Evolutionary conservation across 2,329 filamentous ascomycete species (phyloP), one percentile per base, ranked within the genome.

Genomic region (Thielaviopsis euricoi): DNA sequence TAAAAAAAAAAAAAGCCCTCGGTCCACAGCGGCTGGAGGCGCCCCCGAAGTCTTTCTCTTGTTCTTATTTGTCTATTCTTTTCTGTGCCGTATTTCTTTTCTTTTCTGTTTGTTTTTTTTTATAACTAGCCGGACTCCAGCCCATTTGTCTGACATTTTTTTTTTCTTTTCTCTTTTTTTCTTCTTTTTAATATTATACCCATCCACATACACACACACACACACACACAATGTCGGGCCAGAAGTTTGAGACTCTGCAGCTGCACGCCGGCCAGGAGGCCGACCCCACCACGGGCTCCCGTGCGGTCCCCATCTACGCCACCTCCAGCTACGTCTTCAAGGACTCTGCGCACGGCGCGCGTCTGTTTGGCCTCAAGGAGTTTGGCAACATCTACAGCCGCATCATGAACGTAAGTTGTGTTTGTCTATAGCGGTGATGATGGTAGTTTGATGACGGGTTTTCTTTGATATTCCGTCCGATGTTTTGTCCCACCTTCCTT

Each of bases 301-400:
- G 93, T 66, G 93, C 91, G 52, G 89, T 96, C 9, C 93, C 93
- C 57, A 97, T 98, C 68, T 97, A 97, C 69, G 89, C 91, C 15
- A 90, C 90, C 5, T 91, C 85, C 86, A 95, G 89, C 66, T 98
- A 77, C 72, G 82, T 82, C 56, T 98, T 98, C 80, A 86, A 97
- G 80, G 88, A 97, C 75, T 95, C 89, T 55, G 91, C 89, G 54
- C 93, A 97, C 67, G 93, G 89, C 62, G 93, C 93, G 58, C 84
- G 89, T 70, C 84, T 98, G 49, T 98, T 98, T 69, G 87, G 89
- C 68, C 87, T 98, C 71, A 94, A 97, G 75, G 89, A 97, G 73
- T 86, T 88, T 66, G 93, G 90, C 72, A 97, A 97, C 74, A 95
- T 97, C 71, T 98, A 98, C 78, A 93, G 85, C 70, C 88, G 93